Evolutionary conservation across 768 basidiomycete species (phyloP), one percentile per base, ranked within the genome.

Genomic region (Termitomyces sp.): DNA sequence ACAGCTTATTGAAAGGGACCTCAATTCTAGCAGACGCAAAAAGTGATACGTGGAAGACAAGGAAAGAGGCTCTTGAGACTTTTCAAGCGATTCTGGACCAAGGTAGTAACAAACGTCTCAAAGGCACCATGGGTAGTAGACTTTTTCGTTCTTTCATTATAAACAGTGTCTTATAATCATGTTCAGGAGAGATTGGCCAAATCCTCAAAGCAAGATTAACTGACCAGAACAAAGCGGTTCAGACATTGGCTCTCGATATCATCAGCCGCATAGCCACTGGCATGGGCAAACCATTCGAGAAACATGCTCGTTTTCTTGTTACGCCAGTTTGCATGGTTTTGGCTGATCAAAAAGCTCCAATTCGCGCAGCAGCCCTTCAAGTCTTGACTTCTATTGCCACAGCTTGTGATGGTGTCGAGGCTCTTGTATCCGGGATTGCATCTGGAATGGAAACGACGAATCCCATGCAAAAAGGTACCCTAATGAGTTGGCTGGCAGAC

Each of bases 251-350:
- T 24, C 82, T 99, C 22, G 94, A 96, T 67, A 89, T 96, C 56
- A 86, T 98, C 53, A 82, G 88, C 36, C 89, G 93, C 33, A 86
- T 98, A 62, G 94, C 97, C 7, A 84, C 81, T 2, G 95, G 94
- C 2, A 98, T 99, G 93, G 95, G 94, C 42, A 93, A 89, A 68
- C 84, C 92, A 2, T 98, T 99, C 67, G 96, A 98, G 66, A 96
- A 92, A 71, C 82, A 96, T 66, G 80, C 83, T 2, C 87, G 89
- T 33, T 77, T 93, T 56, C 89, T 95, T 65, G 82, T 84, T 9
- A 71, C 84, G 0, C 86, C 95, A 0, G 79, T 98, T 22, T 86
- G 88, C 4, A 87, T 88, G 6, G 94, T 93, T 10, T 82, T 98
- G 10, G 82, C 96, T 5, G 97, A 99, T 69, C 93, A 96, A 69